Evolutionary conservation across 306 rosid genomes (phyloP).

Genomic region (Pyrus communis): DNA sequence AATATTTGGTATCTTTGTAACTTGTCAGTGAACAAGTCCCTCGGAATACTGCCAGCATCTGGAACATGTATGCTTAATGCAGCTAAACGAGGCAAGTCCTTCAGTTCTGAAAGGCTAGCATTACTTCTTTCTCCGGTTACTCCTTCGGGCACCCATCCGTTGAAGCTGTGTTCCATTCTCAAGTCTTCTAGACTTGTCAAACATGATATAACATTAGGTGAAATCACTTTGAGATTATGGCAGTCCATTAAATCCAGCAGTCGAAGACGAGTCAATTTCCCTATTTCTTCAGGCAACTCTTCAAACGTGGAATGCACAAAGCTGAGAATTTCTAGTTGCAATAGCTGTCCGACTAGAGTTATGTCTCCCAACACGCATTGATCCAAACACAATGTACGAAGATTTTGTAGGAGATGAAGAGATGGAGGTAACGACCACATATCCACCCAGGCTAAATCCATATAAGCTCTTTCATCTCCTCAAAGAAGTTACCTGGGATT

Average conservation of each 20-base stretch:
- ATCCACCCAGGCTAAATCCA: neutral
- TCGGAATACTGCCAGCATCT: neutral
- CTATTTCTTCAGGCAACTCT: slow-evolving; percentile 16
- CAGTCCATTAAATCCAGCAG: slow-evolving; percentile 33
- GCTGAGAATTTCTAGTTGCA: slow-evolving; percentile 31
- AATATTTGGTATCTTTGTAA: slow-evolving; percentile 20
- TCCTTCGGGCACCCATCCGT: slow-evolving; percentile 17
- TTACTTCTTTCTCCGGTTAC: neutral
- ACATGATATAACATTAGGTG: slow-evolving; percentile 13
- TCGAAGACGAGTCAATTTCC: slow-evolving; percentile 19
- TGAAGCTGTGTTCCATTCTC: slow-evolving; percentile 16
- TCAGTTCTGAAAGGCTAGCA: slow-evolving; percentile 23
- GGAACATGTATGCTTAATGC: slow-evolving; percentile 23
- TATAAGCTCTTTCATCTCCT: neutral
- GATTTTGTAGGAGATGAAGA: neutral
- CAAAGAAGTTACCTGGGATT: neutral
- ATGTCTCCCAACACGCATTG: slow-evolving; percentile 9
- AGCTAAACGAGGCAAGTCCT: slow-evolving; percentile 6
- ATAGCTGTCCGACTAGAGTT: slow-evolving; percentile 24
- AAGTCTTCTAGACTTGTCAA: slow-evolving; percentile 32
- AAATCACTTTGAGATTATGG: slow-evolving; percentile 23
- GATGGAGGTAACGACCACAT: slow-evolving; percentile 4
- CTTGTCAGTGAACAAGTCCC: slow-evolving; percentile 11
- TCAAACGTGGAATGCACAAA: slow-evolving; percentile 17
- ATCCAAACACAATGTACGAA: slow-evolving; percentile 31